Evolutionary conservation across 441 rosid genomes (phyloP).

Genomic region (Mallotus repandus): DNA sequence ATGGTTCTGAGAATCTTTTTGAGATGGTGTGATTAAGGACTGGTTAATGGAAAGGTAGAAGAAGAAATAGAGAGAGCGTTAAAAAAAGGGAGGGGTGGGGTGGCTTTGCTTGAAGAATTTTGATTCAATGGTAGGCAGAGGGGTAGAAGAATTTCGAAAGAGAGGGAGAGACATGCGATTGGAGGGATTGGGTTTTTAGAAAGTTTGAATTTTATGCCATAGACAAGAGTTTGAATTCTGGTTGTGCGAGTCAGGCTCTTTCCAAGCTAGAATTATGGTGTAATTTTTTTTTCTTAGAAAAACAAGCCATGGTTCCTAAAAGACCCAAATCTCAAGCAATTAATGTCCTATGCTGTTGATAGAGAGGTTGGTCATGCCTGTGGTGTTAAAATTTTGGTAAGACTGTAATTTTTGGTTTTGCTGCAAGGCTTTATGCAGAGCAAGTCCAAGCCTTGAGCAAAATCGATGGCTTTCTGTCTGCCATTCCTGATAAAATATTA

Average conservation of each 20-base stretch:
- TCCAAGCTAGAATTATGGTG: too few species aligned
- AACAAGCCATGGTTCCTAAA: too few species aligned
- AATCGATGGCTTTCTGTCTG: constrained; percentile 56
- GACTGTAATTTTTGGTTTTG: constrained; percentile 52
- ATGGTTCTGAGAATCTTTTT: neutral
- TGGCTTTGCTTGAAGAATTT: too few species aligned
- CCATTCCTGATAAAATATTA: constrained; percentile 59
- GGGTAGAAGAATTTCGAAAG: constrained; percentile 2
- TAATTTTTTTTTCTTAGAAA: too few species aligned
- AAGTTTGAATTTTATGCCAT: neutral
- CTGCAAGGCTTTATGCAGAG: constrained; percentile 55
- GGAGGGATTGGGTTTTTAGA: constrained; percentile 2
- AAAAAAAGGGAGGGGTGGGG: neutral
- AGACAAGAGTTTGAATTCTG: constrained; percentile 3
- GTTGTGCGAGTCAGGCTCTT: too few species aligned
- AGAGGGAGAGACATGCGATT: neutral
- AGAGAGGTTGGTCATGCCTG: too few species aligned
- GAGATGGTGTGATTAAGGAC: neutral
- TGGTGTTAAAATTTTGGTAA: too few species aligned
- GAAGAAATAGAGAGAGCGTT: constrained; percentile 8
- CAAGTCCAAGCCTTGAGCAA: constrained; percentile 51
- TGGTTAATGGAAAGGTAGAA: neutral
- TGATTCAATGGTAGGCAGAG: neutral
- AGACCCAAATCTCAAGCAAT: too few species aligned
- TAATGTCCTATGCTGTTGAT: too few species aligned